A percentile compares a stretch with the other conserved stretches of the same genome.
Conservation (phyloP, 495 filamentous ascomycete species). For the Neurospora sublineolata region DNA sequence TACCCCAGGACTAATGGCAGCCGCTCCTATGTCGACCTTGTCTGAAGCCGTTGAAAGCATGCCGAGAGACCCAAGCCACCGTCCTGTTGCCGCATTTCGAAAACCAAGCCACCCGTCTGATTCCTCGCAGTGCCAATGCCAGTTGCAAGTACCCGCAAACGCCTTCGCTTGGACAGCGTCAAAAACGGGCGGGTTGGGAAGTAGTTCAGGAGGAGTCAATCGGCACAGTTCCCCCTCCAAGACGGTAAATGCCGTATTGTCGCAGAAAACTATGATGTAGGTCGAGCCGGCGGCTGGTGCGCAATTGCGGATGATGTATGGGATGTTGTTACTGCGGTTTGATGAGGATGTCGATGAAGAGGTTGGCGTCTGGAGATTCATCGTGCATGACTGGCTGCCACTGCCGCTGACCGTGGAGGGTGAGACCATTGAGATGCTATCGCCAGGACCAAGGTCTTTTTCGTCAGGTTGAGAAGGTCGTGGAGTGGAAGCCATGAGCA, state of each 20-base stretch:
- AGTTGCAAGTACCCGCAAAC: neutral
- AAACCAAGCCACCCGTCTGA: neutral
- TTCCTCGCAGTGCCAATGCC: neutral
- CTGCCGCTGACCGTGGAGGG: neutral
- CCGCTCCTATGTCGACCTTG: too few species aligned
- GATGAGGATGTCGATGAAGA: neutral
- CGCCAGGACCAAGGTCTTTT: neutral
- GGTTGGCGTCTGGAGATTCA: neutral
- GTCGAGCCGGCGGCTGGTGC: neutral
- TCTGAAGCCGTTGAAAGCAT: too few species aligned
- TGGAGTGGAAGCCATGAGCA: neutral
- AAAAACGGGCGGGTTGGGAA: neutral
- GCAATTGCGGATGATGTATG: neutral
- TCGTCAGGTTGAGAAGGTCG: neutral
- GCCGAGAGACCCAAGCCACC: neutral
- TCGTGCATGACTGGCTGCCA: neutral
- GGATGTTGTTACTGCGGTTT: neutral
- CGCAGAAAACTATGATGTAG: neutral
- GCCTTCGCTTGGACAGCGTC: neutral
- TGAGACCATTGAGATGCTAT: neutral
- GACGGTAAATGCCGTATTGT: neutral
- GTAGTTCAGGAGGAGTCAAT: neutral
- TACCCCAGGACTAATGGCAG: too few species aligned
- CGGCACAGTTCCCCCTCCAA: accelerated
- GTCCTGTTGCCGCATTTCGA: neutral